A percentile compares a stretch with the other conserved stretches of the same genome.
Evolutionary conservation across 2,329 filamentous ascomycete species (phyloP).

Genomic region (Elsinoe arachidis): DNA sequence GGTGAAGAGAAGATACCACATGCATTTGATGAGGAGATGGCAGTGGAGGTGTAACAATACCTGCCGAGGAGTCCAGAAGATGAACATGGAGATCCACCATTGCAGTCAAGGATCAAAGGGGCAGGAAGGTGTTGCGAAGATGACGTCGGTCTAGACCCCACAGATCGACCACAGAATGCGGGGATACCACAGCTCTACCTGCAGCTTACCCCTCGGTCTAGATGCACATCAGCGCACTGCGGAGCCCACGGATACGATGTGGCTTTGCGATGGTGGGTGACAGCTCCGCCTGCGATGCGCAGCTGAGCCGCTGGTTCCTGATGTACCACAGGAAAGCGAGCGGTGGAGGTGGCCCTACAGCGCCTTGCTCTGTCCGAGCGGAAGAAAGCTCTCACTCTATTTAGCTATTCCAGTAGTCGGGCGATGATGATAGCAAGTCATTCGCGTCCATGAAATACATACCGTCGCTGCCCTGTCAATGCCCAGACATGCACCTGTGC

Average conservation of each 20-base stretch:
- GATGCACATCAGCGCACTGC: neutral
- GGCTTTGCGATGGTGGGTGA: neutral
- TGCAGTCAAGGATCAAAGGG: neutral
- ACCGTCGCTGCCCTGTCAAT: conserved; percentile 25
- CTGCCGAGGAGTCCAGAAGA: too few relatives aligned
- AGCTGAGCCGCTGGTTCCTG: neutral
- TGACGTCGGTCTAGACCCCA: neutral
- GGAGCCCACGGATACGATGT: too few relatives aligned
- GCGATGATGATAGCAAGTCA: too few relatives aligned
- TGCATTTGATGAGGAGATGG: neutral
- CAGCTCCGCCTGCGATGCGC: neutral
- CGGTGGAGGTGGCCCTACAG: too few relatives aligned
- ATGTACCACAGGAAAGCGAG: neutral
- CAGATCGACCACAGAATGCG: neutral
- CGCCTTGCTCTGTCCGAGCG: too few relatives aligned
- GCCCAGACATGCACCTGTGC: conserved; percentile 15
- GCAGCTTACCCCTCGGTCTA: neutral
- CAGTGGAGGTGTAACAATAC: neutral
- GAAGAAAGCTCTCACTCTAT: too few relatives aligned
- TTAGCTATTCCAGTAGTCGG: too few relatives aligned
- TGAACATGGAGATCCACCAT: neutral
- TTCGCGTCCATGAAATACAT: too few relatives aligned
- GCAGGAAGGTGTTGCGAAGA: neutral
- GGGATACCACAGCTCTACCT: neutral
- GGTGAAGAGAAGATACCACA: neutral